Evolutionary conservation across 106 monocot species (phyloP).

Genomic region (Iris macrosiphon): DNA sequence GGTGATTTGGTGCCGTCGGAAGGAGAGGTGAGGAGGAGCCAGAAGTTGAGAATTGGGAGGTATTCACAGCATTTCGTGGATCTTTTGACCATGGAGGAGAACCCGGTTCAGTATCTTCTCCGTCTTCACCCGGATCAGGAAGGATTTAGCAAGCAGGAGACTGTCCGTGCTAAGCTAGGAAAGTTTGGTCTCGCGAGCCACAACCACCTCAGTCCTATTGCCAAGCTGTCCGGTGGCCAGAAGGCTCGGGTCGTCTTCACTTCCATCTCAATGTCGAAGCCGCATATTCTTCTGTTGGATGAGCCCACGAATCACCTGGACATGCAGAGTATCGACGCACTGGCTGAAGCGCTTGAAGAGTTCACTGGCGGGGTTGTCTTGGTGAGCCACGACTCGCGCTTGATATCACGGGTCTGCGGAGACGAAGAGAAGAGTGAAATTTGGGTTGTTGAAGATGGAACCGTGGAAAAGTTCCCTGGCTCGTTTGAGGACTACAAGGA

Average conservation of each 20-base stretch:
- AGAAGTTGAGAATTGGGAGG: slow-evolving; percentile 89
- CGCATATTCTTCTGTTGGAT: slow-evolving; percentile 88
- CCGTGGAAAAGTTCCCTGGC: slow-evolving; percentile 63
- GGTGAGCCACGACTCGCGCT: slow-evolving; percentile 89
- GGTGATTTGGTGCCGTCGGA: slow-evolving; percentile 70
- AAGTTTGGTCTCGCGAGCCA: slow-evolving; percentile 98
- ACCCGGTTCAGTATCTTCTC: slow-evolving; percentile 83
- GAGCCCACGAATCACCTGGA: slow-evolving; percentile 97
- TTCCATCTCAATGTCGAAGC: slow-evolving; percentile 93
- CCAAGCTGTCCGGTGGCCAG: slow-evolving; percentile 93
- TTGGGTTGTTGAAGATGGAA: slow-evolving; percentile 92
- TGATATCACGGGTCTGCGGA: slow-evolving; percentile 92
- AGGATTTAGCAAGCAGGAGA: slow-evolving; percentile 87
- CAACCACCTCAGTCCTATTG: slow-evolving; percentile 94
- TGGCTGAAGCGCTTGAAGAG: slow-evolving; percentile 88
- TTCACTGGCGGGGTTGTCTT: slow-evolving; percentile 94
- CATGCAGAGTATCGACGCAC: slow-evolving; percentile 98
- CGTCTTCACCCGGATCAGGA: slow-evolving; percentile 91
- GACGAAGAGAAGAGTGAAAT: slow-evolving; percentile 85
- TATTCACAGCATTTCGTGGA: slow-evolving; percentile 99
- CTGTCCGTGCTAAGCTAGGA: slow-evolving; percentile 93
- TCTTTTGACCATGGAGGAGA: slow-evolving; percentile 87
- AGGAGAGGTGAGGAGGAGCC: slow-evolving; percentile 86
- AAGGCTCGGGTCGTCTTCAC: slow-evolving; percentile 93
- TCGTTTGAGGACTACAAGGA: slow-evolving; percentile 97